Evolutionary conservation across 2,329 filamentous ascomycete genomes (phyloP).

Genomic region (Cordyceps pruinosa): DNA sequence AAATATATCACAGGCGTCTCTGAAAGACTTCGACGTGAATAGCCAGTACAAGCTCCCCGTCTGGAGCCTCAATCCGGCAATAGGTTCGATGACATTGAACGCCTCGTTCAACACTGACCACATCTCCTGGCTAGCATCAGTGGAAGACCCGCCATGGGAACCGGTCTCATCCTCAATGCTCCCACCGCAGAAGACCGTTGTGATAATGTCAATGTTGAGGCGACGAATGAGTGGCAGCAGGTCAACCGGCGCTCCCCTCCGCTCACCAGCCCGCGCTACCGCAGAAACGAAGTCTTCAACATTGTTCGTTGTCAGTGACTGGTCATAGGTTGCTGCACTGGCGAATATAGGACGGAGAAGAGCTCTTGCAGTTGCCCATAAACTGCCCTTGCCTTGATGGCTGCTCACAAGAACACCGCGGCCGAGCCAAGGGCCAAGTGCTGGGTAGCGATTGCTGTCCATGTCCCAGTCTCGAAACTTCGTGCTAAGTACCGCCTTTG

Average conservation of each 20-base stretch:
- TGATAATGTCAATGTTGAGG: background rate
- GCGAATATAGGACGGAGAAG: background rate
- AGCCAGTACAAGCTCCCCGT: conserved; percentile 1
- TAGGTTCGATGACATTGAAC: background rate
- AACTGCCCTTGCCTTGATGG: background rate
- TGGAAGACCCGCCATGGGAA: background rate
- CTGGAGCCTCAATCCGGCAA: background rate
- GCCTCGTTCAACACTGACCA: background rate
- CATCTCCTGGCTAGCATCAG: background rate
- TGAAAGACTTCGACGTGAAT: background rate
- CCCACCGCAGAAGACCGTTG: background rate
- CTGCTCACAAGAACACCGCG: conserved; percentile 5
- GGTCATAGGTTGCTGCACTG: background rate
- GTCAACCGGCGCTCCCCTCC: background rate
- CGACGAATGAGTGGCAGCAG: conserved; percentile 3
- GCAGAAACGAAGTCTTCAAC: background rate
- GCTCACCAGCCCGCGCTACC: background rate
- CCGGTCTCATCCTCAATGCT: background rate
- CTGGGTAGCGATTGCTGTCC: conserved; percentile 5
- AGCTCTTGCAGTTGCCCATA: background rate
- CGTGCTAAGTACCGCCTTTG: background rate
- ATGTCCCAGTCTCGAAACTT: conserved; percentile 5
- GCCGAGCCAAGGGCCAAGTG: conserved; percentile 4
- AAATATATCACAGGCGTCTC: background rate
- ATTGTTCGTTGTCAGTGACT: background rate